A percentile compares a stretch with the other conserved stretches of the same genome.
Conservation (phyloP, 2,329 filamentous ascomycete species). For the Microsporum ferrugineum region DNA sequence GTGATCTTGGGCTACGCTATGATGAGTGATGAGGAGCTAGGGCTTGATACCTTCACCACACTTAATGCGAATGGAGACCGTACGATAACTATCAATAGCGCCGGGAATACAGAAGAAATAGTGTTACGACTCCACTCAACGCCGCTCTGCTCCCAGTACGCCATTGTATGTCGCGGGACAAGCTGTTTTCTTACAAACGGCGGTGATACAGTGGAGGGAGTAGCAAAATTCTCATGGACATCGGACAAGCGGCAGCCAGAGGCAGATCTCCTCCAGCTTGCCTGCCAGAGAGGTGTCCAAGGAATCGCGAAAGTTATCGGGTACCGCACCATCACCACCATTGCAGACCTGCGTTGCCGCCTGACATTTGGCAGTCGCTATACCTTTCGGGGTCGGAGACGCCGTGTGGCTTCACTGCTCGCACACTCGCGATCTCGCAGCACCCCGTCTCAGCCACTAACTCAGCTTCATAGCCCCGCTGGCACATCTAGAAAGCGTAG, state of each 20-base stretch:
- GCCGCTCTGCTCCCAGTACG: slow-evolving; percentile 6
- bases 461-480: background rate
- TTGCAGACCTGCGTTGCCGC: slow-evolving; percentile 17
- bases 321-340: slow-evolving; percentile 20
- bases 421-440: background rate
- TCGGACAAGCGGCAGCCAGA: slow-evolving; percentile 21
- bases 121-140: background rate
- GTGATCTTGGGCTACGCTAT: slow-evolving; percentile 21
- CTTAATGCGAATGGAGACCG: slow-evolving; percentile 5
- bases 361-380: slow-evolving; percentile 19
- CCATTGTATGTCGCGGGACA: slow-evolving; percentile 19
- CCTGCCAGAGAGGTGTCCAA: slow-evolving; percentile 17
- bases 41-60: slow-evolving; percentile 22
- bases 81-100: background rate
- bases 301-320: slow-evolving; percentile 20
- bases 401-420: background rate
- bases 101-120: background rate
- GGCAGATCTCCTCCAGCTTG: slow-evolving; percentile 19
- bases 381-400: slow-evolving; percentile 9
- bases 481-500: slow-evolving; percentile 2
- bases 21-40: slow-evolving; percentile 24
- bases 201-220: slow-evolving; percentile 12
- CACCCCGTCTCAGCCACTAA: background rate
- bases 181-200: slow-evolving; percentile 16
- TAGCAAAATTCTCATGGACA: slow-evolving; percentile 26